Percentiles rank a stretch among this genome's conserved stretches.
phyloP scores from a whole-genome alignment of 192 early-diverging fungal species.

The Backusella parvicylindrica region DNA sequence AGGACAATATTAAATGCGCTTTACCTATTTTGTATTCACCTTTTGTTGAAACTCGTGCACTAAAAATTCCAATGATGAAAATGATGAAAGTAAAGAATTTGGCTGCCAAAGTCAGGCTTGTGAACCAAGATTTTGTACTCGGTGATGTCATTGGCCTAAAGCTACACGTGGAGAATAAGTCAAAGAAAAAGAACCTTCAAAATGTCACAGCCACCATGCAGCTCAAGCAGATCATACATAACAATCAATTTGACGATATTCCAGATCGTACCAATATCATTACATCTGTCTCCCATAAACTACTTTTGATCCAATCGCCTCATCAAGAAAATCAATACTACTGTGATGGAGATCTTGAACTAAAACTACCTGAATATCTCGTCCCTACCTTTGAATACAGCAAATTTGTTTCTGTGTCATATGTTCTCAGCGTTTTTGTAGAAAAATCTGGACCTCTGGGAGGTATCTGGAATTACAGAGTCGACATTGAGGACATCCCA shows the following conservation, averaged over 20 bases:
- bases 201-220: neutral
- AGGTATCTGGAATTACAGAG: neutral
- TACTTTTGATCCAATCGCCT: neutral
- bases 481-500: neutral
- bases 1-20: neutral
- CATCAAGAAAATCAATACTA: neutral
- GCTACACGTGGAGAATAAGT: neutral
- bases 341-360: neutral
- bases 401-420: neutral
- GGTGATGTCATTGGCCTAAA: slow-evolving; percentile 2
- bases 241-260: neutral
- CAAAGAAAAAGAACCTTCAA: neutral
- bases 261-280: neutral
- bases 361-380: slow-evolving; percentile 8
- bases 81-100: neutral
- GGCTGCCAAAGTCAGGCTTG: neutral
- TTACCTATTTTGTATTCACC: slow-evolving; percentile 11
- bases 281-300: neutral
- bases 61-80: neutral
- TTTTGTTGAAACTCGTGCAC: slow-evolving; percentile 10
- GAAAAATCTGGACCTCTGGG: neutral
- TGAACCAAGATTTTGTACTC: slow-evolving; percentile 7
- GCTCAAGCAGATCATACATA: neutral
- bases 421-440: neutral
- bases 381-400: slow-evolving; percentile 10